Percentiles rank a stretch among this genome's conserved stretches.
Evolutionary conservation across 2,329 filamentous ascomycete genomes (phyloP).

Genomic region (Coniochaeta ligniaria): DNA sequence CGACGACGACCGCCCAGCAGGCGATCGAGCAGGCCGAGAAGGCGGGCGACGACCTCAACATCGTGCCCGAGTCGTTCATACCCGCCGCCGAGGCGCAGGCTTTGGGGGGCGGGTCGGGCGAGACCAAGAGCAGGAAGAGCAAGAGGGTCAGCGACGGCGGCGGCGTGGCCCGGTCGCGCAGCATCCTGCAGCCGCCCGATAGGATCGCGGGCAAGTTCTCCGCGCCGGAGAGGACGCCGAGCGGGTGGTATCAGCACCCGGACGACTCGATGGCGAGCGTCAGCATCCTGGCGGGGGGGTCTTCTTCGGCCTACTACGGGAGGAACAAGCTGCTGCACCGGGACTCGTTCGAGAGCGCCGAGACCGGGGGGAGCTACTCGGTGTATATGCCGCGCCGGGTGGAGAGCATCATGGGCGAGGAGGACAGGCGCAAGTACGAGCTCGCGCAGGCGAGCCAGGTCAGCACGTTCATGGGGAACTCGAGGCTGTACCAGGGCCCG

Average conservation of each 20-base stretch:
- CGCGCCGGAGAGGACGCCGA: conserved; percentile 58
- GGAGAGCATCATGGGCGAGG: conserved; percentile 70
- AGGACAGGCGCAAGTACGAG: conserved; percentile 68
- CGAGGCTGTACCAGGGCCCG: conserved; percentile 25
- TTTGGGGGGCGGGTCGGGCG: conserved; percentile 19
- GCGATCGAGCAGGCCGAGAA: conserved; percentile 77
- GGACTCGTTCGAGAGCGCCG: conserved; percentile 61
- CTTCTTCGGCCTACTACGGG: conserved; percentile 4
- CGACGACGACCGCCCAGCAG: conserved; percentile 67
- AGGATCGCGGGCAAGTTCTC: conserved; percentile 74
- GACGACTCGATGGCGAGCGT: conserved; percentile 59
- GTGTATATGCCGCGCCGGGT: conserved; percentile 62
- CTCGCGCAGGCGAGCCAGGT: conserved; percentile 54
- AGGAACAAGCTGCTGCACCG: conserved; percentile 43
- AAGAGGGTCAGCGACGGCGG: conserved; percentile 12
- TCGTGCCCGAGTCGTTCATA: conserved; percentile 80
- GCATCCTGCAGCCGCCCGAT: conserved; percentile 63
- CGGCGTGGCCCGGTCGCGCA: conserved; percentile 38
- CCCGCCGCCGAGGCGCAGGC: conserved; percentile 39
- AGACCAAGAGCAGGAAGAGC: conserved; percentile 11
- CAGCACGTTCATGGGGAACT: conserved; percentile 28
- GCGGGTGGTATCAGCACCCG: conserved; percentile 61
- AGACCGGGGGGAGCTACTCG: conserved; percentile 49
- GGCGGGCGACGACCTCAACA: conserved; percentile 79
- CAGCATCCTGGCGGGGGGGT: conserved; percentile 20